phyloP scores from a whole-genome alignment of 1,139 yeast species.

The Pichia sp. region DNA sequence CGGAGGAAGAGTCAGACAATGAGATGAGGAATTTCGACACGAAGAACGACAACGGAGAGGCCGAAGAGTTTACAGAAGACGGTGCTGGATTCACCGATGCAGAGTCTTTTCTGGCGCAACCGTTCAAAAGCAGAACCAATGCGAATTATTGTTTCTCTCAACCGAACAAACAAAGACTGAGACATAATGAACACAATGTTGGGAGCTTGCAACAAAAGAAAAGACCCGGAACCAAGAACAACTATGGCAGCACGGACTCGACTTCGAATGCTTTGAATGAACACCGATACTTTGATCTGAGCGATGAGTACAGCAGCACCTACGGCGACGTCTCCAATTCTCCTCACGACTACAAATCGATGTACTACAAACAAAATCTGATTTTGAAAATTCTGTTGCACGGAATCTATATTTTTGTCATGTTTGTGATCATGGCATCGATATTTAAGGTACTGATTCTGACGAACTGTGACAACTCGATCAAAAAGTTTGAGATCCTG shows the following conservation, averaged over 20 bases:
- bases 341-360: conserved; percentile 26
- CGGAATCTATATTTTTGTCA: conserved; percentile 13
- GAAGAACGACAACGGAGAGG: conserved; percentile 4
- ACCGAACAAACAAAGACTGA: background rate
- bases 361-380: conserved; percentile 19
- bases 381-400: conserved; percentile 14
- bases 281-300: conserved; percentile 2
- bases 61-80: conserved; percentile 10
- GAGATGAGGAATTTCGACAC: background rate
- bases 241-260: conserved; percentile 5
- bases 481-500: conserved; percentile 53
- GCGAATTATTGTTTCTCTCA: background rate
- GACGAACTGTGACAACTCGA: conserved; percentile 23
- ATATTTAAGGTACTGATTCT: conserved; percentile 17
- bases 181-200: background rate
- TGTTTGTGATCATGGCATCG: conserved; percentile 9
- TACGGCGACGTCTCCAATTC: conserved; percentile 17
- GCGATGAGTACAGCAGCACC: conserved; percentile 8
- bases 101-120: conserved; percentile 17
- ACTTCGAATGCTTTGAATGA: background rate
- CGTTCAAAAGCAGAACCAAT: conserved; percentile 7
- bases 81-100: conserved; percentile 19
- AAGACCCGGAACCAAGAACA: background rate
- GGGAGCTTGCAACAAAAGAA: background rate
- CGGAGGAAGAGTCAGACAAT: background rate